phyloP scores from a whole-genome alignment of 1,284 basidiomycete genomes.

The Cystobasidium pallidum region DNA sequence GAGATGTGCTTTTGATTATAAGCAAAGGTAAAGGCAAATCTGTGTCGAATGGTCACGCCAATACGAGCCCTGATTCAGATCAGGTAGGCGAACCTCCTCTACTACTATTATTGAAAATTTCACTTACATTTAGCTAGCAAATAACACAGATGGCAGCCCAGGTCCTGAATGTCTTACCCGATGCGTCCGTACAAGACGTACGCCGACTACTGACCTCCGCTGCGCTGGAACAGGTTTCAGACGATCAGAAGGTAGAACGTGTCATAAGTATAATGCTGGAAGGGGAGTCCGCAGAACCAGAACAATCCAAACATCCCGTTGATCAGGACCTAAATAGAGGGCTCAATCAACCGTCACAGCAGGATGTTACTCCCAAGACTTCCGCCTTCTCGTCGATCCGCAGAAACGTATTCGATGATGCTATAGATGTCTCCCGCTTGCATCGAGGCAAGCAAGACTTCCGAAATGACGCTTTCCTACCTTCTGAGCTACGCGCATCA shows the following conservation, averaged over 20 bases:
- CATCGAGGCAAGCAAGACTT: slow-evolving; percentile 35
- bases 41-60: background rate
- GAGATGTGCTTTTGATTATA: background rate
- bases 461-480: slow-evolving; percentile 29
- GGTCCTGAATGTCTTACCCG: slow-evolving; percentile 29
- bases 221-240: slow-evolving; percentile 15
- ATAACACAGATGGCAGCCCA: slow-evolving; percentile 5
- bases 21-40: slow-evolving; percentile 18
- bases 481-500: slow-evolving; percentile 19
- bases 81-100: background rate
- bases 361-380: background rate
- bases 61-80: background rate
- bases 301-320: background rate
- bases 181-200: slow-evolving; percentile 9
- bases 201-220: background rate
- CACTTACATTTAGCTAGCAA: no score
- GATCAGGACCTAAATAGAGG: background rate
- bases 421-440: slow-evolving; percentile 24
- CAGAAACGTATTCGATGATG: slow-evolving; percentile 32
- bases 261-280: slow-evolving; percentile 32
- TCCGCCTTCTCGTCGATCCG: slow-evolving; percentile 16
- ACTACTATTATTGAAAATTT: no score
- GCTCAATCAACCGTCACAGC: background rate
- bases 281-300: background rate
- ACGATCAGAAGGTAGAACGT: slow-evolving; percentile 28